Evolutionary conservation across 345 rosid genomes (phyloP), one percentile per base, ranked within the genome.

Genomic region (Arabidopsis thaliana): DNA sequence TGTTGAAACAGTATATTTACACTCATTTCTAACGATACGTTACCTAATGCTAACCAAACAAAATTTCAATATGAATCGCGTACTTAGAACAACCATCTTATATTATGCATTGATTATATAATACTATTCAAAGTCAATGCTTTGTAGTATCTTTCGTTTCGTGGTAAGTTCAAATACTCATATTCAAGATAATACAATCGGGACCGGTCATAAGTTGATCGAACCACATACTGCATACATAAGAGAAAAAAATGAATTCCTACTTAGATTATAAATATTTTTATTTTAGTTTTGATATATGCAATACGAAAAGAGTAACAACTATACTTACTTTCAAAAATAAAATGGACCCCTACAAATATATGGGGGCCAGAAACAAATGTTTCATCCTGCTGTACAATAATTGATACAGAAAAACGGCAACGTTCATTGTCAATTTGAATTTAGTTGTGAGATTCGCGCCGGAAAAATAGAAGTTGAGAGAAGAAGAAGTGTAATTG

Each of bases 401-500:
- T 55, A 28, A 28, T 34, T 13, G 34, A 66, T 10, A 13, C 25
- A 32, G 30, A 40, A 6, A 42, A 30, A 25, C 33, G 1, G 16
- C 42, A 46, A 65, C 30, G 6, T 65, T 46, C 42, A 30, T 10
- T 28, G 63, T 32, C 65, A 57, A 4, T 20, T 55, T 33, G 64
- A 25, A 10, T 6, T 40, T 37, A 28, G 52, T 7, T 7, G 40
- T 25, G 42, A 16, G 68, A 38, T 28, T 56, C 52, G 41, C 61
- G 57, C 71, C 57, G 64, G 71, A 33, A 73, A 63, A 42, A 9
- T 38, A 28, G 52, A 55, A 68, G 72, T 40, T 55, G 40, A 36
- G 45, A 32, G 20, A 60, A 9, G 65, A 59, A 59, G 68, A 44
- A 32, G 3, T 23, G 59, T 36, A 23, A 51, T 46, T 51, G 56